A percentile compares a stretch with the other conserved stretches of the same genome.
Conservation (phyloP, 2,329 filamentous ascomycete species). For the Diaporthe citrichinensis region DNA sequence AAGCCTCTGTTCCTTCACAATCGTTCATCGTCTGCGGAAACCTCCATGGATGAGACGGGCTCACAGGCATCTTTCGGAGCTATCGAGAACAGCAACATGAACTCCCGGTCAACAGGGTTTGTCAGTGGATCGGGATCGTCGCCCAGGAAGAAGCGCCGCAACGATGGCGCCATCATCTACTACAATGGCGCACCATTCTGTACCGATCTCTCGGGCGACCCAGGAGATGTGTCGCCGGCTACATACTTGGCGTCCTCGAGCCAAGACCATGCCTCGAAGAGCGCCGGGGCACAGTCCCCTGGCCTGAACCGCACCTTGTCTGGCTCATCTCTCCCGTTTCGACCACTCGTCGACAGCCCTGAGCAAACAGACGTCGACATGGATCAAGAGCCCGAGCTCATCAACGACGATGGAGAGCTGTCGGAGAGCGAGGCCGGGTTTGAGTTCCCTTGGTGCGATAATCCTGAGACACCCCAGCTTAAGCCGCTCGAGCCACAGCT, state of each 20-base stretch:
- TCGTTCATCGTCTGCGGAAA: conserved; percentile 61
- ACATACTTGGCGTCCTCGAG: conserved; percentile 65
- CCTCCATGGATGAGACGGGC: conserved; percentile 63
- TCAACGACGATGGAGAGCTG: conserved; percentile 52
- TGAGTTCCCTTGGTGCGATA: conserved; percentile 62
- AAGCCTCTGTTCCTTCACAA: conserved; percentile 73
- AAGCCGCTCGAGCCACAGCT: conserved; percentile 65
- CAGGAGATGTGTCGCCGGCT: conserved; percentile 61
- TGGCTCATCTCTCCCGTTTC: conserved; percentile 63
- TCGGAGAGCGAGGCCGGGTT: conserved; percentile 56
- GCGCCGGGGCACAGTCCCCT: conserved; percentile 45
- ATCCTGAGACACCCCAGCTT: conserved; percentile 55
- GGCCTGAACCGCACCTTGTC: conserved; percentile 60
- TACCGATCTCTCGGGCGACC: conserved; percentile 82
- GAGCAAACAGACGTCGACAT: conserved; percentile 46
- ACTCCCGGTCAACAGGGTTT: conserved; percentile 60
- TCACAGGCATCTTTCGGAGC: conserved; percentile 60
- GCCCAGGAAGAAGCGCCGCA: conserved; percentile 65
- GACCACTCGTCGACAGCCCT: conserved; percentile 62
- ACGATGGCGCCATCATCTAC: conserved; percentile 84
- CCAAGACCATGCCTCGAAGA: conserved; percentile 51
- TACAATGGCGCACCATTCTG: conserved; percentile 86
- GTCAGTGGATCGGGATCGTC: conserved; percentile 63
- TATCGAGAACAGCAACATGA: conserved; percentile 63
- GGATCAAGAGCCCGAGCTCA: conserved; percentile 49